phyloP scores from a whole-genome alignment of 73 alveolate genomes.

The Paramecium tetraurelia region DNA sequence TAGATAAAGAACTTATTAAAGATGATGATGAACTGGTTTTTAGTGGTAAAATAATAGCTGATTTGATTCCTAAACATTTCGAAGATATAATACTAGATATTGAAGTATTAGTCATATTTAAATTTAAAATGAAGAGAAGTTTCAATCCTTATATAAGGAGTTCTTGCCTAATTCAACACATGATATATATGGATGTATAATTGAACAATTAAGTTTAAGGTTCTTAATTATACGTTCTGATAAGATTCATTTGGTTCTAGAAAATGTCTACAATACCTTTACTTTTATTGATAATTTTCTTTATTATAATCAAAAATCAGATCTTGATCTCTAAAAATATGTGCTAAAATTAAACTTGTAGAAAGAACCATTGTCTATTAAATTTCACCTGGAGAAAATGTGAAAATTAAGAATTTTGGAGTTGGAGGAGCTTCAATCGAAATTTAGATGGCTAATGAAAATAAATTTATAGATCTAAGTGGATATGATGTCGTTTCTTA shows the following conservation, averaged over 20 bases:
- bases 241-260: neutral
- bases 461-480: neutral
- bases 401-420: neutral
- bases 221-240: neutral
- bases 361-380: neutral
- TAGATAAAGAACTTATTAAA: neutral
- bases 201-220: neutral
- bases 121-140: neutral
- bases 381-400: neutral
- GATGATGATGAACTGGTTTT: slow-evolving; percentile 1
- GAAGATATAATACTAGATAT: neutral
- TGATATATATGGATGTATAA: neutral
- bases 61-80: neutral
- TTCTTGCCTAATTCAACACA: neutral
- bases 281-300: neutral
- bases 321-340: neutral
- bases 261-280: neutral
- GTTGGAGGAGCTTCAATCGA: neutral
- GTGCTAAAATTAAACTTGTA: neutral
- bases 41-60: neutral
- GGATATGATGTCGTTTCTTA: neutral
- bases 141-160: neutral
- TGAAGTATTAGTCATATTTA: neutral
- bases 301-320: neutral
- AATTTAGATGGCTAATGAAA: neutral